A percentile compares a stretch with the other conserved stretches of the same genome.
Evolutionary conservation across 2,329 filamentous ascomycete genomes (phyloP).

Genomic region (Byssothecium circinans): DNA sequence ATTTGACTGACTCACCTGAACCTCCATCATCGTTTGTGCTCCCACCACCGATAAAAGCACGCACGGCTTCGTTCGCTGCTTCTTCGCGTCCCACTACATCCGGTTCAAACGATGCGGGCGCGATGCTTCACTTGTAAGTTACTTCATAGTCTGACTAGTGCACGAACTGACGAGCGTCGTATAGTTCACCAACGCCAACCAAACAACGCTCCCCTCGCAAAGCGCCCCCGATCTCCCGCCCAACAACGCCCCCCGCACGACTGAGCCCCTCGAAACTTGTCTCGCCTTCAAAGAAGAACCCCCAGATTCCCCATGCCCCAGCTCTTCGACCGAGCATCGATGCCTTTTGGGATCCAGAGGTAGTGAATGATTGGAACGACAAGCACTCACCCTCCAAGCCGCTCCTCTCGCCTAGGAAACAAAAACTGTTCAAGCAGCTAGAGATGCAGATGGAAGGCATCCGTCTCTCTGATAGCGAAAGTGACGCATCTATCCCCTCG

Average conservation of each 20-base stretch:
- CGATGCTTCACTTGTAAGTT: slow-evolving; percentile 37
- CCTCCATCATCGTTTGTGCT: slow-evolving; percentile 22
- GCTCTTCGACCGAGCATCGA: slow-evolving; percentile 41
- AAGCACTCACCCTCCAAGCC: slow-evolving; percentile 40
- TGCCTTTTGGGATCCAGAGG: slow-evolving; percentile 42
- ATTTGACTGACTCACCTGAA: slow-evolving; percentile 34
- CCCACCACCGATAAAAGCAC: slow-evolving; percentile 20
- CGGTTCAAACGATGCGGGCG: slow-evolving; percentile 24
- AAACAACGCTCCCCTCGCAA: slow-evolving; percentile 40
- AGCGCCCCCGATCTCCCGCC: slow-evolving; percentile 31
- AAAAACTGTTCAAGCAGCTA: slow-evolving; percentile 36
- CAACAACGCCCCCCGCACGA: slow-evolving; percentile 35
- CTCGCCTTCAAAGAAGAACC: slow-evolving; percentile 42
- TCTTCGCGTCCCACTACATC: slow-evolving; percentile 36
- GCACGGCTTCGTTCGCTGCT: slow-evolving; percentile 27
- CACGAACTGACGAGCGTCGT: slow-evolving; percentile 6
- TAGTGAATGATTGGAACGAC: slow-evolving; percentile 43
- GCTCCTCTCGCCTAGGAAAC: slow-evolving; percentile 39
- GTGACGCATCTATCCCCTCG: slow-evolving; percentile 23
- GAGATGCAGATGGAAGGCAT: slow-evolving; percentile 31
- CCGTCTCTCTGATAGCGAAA: slow-evolving; percentile 22
- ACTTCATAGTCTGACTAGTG: background rate
- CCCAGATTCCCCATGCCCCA: slow-evolving; percentile 30
- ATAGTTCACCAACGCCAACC: slow-evolving; percentile 36
- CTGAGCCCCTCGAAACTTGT: slow-evolving; percentile 37